Evolutionary conservation across 495 filamentous ascomycete genomes (phyloP).

Genomic region (Neurospora sp.): DNA sequence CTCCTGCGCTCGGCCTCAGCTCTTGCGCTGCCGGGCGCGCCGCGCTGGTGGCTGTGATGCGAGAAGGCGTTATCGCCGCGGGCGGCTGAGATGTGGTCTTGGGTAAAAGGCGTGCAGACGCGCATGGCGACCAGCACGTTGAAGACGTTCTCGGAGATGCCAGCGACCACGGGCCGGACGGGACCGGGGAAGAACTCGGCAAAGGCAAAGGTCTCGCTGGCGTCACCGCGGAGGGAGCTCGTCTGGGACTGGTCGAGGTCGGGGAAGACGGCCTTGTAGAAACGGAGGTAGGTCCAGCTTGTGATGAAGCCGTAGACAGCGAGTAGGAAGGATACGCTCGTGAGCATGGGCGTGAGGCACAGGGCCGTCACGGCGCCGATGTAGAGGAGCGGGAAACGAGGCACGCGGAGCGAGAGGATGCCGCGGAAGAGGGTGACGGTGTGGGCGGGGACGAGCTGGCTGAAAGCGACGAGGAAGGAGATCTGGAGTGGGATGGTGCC

Average conservation of each 20-base stretch:
- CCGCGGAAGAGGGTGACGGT: slow-evolving; percentile 91
- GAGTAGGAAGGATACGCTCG: slow-evolving; percentile 73
- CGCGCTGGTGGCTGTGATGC: slow-evolving; percentile 36
- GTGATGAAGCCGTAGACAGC: slow-evolving; percentile 73
- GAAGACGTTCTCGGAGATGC: slow-evolving; percentile 66
- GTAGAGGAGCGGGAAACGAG: slow-evolving; percentile 81
- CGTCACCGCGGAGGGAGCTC: slow-evolving; percentile 63
- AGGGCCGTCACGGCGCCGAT: slow-evolving; percentile 68
- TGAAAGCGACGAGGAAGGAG: slow-evolving; percentile 94
- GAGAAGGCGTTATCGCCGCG: slow-evolving; percentile 26
- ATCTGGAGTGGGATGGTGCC: slow-evolving; percentile 85
- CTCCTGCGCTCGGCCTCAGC: slow-evolving; percentile 89
- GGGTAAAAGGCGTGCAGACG: slow-evolving; percentile 79
- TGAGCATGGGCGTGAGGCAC: slow-evolving; percentile 69
- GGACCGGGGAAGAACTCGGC: slow-evolving; percentile 91
- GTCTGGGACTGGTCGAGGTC: slow-evolving; percentile 56
- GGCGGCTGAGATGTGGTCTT: slow-evolving; percentile 71
- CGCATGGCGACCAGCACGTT: slow-evolving; percentile 58
- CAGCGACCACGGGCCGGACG: slow-evolving; percentile 64
- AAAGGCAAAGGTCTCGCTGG: slow-evolving; percentile 91
- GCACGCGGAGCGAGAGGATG: slow-evolving; percentile 77
- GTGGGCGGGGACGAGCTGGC: slow-evolving; percentile 94
- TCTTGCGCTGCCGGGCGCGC: slow-evolving; percentile 60
- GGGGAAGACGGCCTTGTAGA: slow-evolving; percentile 68
- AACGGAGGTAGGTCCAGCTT: slow-evolving; percentile 93